Evolutionary conservation across 805 yeast species (phyloP), one percentile per base, ranked within the genome.

Genomic region (Hyphopichia homilentoma): DNA sequence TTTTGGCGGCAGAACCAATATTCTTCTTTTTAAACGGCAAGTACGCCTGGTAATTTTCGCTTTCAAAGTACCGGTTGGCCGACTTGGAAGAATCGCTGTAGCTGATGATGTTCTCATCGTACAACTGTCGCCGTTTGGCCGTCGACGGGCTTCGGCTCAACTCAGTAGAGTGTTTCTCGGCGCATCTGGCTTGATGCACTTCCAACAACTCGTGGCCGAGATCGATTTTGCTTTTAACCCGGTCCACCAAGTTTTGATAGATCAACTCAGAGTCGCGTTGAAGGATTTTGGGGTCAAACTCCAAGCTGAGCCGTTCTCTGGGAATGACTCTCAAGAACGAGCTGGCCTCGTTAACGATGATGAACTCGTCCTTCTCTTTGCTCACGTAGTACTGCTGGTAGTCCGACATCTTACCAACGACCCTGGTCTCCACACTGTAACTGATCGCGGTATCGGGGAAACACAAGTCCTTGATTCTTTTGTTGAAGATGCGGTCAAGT

Each of bases 401-500:
- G 16, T 48, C 44, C 6, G 53, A 43, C 14, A 37, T 31, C 28
- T 48, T 52, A 5, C 57, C 59, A 23, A 55, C 47, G 12, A 54
- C 44, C 6, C 56, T 38, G 2, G 55, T 51, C 33, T 55, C 59
- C 11, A 55, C 48, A 27, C 57, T 48, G 35, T 54, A 55, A 31
- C 53, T 48, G 29, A 55, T 41, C 9, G 59, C 47, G 4, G 61
- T 47, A 26, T 52, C 61, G 0, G 56, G 40, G 23, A 55, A 52
- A 11, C 48, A 52, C 24, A 43, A 44, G 38, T 55, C 61, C 20
- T 47, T 40, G 17, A 52, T 41, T n/a, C 50, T 38, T 16, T 15
- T 30, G 17, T 32, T 33, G 24, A 34, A 9, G 4, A 34, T 21
- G 7, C 22, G 15, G 16, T 35, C 34, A 16, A 35, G n/a, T 6